Evolutionary conservation across 1,284 basidiomycete genomes (phyloP).

Genomic region (Cystobasidiaceae sp.): DNA sequence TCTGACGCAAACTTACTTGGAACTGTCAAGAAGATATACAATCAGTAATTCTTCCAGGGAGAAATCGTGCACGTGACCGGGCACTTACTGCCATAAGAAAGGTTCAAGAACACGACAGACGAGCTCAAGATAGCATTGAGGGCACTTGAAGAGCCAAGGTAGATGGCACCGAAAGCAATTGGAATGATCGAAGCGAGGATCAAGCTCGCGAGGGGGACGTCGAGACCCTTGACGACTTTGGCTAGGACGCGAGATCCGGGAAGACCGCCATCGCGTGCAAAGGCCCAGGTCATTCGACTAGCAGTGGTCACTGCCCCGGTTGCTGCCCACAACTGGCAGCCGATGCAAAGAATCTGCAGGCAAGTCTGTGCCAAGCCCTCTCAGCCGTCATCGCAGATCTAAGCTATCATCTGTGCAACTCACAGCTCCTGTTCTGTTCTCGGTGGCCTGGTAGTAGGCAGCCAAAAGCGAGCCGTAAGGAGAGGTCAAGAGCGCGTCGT

Average conservation of each 20-base stretch:
- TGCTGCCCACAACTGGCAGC: constrained; percentile 26
- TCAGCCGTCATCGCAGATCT: no score
- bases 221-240: constrained; percentile 55
- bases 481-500: constrained; percentile 54
- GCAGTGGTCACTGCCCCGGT: constrained; percentile 58
- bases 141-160: constrained; percentile 55
- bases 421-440: constrained; percentile 59
- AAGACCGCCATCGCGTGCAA: constrained; percentile 60
- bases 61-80: no score
- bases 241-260: constrained; percentile 57
- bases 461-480: constrained; percentile 61
- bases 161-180: constrained; percentile 50
- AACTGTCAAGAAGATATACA: not conserved
- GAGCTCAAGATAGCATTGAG: constrained; percentile 50
- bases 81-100: constrained; percentile 44
- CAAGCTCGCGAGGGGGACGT: constrained; percentile 51
- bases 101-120: constrained; percentile 48
- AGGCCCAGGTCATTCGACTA: constrained; percentile 63
- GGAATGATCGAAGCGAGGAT: constrained; percentile 54
- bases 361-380: constrained; percentile 1
- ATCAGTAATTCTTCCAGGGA: not conserved
- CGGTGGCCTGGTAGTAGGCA: constrained; percentile 60
- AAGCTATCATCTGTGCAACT: constrained; percentile 47
- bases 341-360: constrained; percentile 19
- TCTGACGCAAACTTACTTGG: no score